A percentile compares a stretch with the other conserved stretches of the same genome.
These are phyloP conservation scores for Hirsutella minnesotensis DNA, from an alignment of 2,329 filamentous ascomycete genomes.

Conservation along the genomic window DNA sequence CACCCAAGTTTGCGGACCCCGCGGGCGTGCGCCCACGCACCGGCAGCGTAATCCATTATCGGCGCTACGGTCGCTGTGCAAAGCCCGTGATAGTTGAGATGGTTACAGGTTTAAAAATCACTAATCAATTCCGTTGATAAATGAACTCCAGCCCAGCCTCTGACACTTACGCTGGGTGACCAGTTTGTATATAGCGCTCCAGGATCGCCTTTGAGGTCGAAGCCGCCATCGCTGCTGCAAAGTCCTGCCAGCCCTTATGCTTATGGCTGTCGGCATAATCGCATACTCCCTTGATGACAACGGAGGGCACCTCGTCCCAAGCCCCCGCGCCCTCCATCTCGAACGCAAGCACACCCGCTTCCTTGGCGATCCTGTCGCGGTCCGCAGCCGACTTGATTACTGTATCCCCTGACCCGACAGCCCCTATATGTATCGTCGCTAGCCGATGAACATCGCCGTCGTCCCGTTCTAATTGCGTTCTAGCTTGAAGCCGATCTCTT, in stretches of 20 bases:
- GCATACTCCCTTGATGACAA: conserved; percentile 24
- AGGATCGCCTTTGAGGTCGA: conserved; percentile 5
- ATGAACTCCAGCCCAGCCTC: too few relatives aligned
- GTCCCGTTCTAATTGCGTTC: background rate
- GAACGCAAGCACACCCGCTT: conserved; percentile 16
- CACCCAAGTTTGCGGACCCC: too few relatives aligned
- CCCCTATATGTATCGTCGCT: conserved; percentile 20
- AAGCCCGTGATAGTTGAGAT: too few relatives aligned
- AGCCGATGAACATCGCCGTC: conserved; percentile 6
- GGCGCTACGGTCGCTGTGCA: too few relatives aligned
- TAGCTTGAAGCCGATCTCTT: conserved; percentile 14
- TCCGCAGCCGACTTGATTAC: conserved; percentile 24
- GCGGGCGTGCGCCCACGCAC: too few relatives aligned
- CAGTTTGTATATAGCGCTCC: background rate
- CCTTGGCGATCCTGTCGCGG: conserved; percentile 21
- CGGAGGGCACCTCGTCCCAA: conserved; percentile 18
- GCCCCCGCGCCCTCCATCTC: conserved; percentile 23
- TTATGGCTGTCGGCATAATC: conserved; percentile 29
- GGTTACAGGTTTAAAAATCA: too few relatives aligned
- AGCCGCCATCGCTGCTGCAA: conserved; percentile 24
- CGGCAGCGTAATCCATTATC: too few relatives aligned
- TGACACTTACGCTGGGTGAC: background rate
- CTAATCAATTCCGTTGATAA: too few relatives aligned
- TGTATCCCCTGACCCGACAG: conserved; percentile 24
- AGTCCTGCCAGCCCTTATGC: conserved; percentile 22